Evolutionary conservation across 202 grass and related monocot genomes (phyloP).

Genomic region (Schoenoplectus tabernaemontani): DNA sequence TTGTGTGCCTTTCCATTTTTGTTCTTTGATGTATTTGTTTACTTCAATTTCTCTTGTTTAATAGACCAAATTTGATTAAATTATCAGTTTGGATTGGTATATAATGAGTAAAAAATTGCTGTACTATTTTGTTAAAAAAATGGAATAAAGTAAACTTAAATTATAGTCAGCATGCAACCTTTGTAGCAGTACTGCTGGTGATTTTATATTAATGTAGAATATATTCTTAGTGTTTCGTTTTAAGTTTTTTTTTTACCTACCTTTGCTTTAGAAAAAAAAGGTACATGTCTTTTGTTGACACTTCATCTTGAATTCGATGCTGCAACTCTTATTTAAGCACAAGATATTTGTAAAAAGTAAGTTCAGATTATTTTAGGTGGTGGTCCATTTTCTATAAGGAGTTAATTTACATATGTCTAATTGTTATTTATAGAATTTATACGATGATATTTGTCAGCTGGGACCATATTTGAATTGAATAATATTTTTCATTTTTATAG

Average conservation of each 20-base stretch:
- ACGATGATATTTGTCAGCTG: not conserved
- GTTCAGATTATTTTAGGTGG: not conserved
- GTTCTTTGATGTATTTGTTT: not conserved
- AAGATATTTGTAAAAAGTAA: conserved; percentile 11
- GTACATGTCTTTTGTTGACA: not conserved
- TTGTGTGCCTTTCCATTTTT: not conserved
- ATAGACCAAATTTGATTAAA: not conserved
- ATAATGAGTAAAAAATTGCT: not conserved
- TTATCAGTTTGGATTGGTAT: not conserved
- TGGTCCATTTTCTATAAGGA: not conserved
- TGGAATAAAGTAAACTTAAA: not conserved
- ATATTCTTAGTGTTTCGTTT: conserved; percentile 6
- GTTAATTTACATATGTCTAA: not conserved
- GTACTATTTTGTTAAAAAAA: not conserved
- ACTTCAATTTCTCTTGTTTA: conserved; percentile 9
- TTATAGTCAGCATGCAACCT: not conserved
- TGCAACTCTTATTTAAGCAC: not conserved
- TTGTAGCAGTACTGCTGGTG: not conserved
- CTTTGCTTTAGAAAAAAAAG: not conserved
- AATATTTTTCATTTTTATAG: not conserved
- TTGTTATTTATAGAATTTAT: not conserved
- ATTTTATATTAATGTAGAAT: not conserved
- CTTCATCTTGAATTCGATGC: not conserved
- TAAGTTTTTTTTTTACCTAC: not conserved
- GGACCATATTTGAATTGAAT: not conserved